A percentile compares a stretch with the other conserved stretches of the same genome.
Conservation (phyloP, 2,329 filamentous ascomycete genomes). For the Nigrospora sphaerica region DNA sequence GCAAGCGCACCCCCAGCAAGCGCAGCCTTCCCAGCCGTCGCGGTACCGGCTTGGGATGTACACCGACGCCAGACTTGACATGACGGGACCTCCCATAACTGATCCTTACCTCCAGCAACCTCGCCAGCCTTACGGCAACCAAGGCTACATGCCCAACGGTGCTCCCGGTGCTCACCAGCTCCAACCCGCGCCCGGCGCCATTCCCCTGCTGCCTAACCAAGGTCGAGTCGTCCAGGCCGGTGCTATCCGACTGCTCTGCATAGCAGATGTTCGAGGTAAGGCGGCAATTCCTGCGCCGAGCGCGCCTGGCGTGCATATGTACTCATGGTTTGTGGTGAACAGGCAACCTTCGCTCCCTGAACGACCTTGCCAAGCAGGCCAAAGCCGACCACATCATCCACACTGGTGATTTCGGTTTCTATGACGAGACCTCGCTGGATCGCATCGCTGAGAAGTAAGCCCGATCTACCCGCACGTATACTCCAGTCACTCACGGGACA, state of each 20-base stretch:
- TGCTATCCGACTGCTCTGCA: constrained; percentile 60
- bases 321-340: background rate
- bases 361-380: constrained; percentile 91
- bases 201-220: constrained; percentile 60
- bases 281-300: background rate
- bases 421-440: constrained; percentile 91
- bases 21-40: background rate
- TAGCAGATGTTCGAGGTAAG: constrained; percentile 66
- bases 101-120: constrained; percentile 19
- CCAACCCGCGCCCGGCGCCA: constrained; percentile 47
- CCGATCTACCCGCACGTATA: background rate
- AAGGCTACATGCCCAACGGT: constrained; percentile 59
- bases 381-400: constrained; percentile 97
- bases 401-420: constrained; percentile 98
- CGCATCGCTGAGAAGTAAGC: constrained; percentile 96
- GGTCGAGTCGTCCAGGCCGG: constrained; percentile 60
- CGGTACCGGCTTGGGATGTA: background rate
- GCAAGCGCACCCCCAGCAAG: background rate
- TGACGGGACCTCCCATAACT: constrained; percentile 3
- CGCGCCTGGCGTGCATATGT: background rate
- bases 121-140: constrained; percentile 37
- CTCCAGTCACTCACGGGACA: background rate
- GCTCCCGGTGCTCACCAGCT: constrained; percentile 38
- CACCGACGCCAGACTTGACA: constrained; percentile 4
- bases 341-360: constrained; percentile 94